A percentile compares a stretch with the other conserved stretches of the same genome.
Conservation (phyloP, 306 rosid genomes). For the Cyclanthera cordifolia region DNA sequence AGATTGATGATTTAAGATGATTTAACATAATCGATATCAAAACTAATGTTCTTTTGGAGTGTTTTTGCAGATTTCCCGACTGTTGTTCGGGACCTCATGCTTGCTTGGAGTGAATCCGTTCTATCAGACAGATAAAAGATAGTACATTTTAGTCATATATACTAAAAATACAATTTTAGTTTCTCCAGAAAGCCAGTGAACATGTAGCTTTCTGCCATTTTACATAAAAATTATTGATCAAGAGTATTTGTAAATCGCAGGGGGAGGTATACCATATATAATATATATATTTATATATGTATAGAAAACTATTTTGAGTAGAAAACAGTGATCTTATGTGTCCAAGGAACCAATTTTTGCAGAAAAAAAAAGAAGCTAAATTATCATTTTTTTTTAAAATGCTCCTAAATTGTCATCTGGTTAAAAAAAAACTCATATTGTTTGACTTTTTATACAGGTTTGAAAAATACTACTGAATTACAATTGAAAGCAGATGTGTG, state of each 20-base stretch:
- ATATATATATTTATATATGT: too few relatives aligned
- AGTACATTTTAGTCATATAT: neutral
- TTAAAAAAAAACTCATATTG: too few relatives aligned
- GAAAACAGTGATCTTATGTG: neutral
- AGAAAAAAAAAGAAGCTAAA: neutral
- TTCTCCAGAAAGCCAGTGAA: conserved; percentile 18
- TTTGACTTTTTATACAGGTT: too few relatives aligned
- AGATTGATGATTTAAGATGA: too few relatives aligned
- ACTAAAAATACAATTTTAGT: conserved; percentile 1
- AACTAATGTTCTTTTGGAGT: conserved; percentile 5
- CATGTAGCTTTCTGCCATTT: neutral
- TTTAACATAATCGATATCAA: neutral
- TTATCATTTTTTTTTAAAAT: too few relatives aligned
- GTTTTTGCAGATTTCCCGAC: conserved; percentile 53
- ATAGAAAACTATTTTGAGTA: neutral
- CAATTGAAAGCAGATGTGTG: too few relatives aligned
- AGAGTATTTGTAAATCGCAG: conserved; percentile 3
- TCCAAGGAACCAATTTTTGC: neutral
- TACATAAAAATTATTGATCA: neutral
- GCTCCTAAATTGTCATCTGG: neutral
- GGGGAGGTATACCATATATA: neutral
- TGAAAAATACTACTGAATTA: too few relatives aligned
- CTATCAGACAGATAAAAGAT: conserved; percentile 49
- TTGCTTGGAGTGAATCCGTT: conserved; percentile 73
- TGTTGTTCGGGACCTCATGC: conserved; percentile 66